These are phyloP conservation scores for Coemansia sp. DNA, from an alignment of 192 early-diverging fungal genomes.

Conservation along the genomic window DNA sequence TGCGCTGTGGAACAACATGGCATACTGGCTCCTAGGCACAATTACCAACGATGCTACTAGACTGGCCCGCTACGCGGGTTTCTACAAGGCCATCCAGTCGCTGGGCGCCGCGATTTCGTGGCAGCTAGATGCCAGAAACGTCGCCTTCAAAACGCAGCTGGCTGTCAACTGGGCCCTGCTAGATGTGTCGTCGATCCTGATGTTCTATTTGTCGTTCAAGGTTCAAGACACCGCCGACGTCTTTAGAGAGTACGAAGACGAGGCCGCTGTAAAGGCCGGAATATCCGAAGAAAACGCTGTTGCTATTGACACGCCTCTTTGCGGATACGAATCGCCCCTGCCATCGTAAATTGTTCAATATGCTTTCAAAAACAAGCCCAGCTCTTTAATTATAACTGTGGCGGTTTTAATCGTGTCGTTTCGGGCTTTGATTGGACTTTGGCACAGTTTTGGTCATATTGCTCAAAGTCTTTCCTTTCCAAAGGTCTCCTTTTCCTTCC, in stretches of 20 bases:
- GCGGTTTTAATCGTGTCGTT: no score
- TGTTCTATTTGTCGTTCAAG: conserved; percentile 13
- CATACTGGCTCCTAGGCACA: conserved; percentile 82
- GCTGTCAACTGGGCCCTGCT: conserved; percentile 14
- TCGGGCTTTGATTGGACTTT: no score
- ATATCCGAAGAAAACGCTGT: not conserved
- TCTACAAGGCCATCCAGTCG: conserved; percentile 83
- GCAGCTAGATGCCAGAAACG: conserved; percentile 25
- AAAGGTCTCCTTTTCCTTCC: not conserved
- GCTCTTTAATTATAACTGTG: no score
- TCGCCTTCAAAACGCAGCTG: conserved; percentile 12
- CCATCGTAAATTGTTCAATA: not conserved
- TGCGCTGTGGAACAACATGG: conserved; percentile 71
- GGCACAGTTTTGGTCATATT: no score
- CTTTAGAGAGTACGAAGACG: not conserved
- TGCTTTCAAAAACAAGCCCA: not conserved
- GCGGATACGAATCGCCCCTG: not conserved
- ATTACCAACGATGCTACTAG: conserved; percentile 71
- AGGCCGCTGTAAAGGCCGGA: not conserved
- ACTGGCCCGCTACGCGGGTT: conserved; percentile 68
- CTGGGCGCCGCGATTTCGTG: conserved; percentile 64
- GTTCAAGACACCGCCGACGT: not conserved
- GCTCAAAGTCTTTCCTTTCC: not conserved
- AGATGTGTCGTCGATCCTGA: conserved; percentile 5
- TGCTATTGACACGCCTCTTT: not conserved